Conservation (phyloP, 192 early-diverging fungal genomes). For the Phlyctochytrium arcticum region DNA sequence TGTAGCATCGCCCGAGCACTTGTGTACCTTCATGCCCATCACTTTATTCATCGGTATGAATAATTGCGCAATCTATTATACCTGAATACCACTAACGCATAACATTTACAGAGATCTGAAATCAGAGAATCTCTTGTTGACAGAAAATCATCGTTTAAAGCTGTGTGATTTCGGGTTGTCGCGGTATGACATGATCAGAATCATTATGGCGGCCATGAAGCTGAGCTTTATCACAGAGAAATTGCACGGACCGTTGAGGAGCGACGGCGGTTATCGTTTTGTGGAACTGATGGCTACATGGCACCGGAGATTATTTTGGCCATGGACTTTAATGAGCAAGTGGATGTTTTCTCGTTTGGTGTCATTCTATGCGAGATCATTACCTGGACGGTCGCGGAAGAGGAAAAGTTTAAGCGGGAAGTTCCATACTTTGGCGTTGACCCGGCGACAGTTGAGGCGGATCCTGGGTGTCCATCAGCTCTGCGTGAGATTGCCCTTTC, state of each 20-base stretch:
- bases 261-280: slow-evolving; percentile 30
- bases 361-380: slow-evolving; percentile 42
- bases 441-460: neutral
- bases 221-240: slow-evolving; percentile 4
- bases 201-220: too few relatives aligned
- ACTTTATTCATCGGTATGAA: slow-evolving; percentile 39
- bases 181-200: slow-evolving; percentile 4
- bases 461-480: slow-evolving; percentile 9
- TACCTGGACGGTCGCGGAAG: slow-evolving; percentile 11
- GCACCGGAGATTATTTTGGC: slow-evolving; percentile 47
- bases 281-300: slow-evolving; percentile 47
- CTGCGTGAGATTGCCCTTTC: slow-evolving; percentile 29
- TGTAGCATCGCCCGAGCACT: slow-evolving; percentile 36
- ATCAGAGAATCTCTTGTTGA: slow-evolving; percentile 39
- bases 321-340: slow-evolving; percentile 33
- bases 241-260: slow-evolving; percentile 24
- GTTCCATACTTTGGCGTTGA: slow-evolving; percentile 26
- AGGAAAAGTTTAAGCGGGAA: slow-evolving; percentile 6
- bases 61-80: too few relatives aligned
- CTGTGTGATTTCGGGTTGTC: slow-evolving; percentile 46
- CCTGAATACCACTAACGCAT: too few relatives aligned
- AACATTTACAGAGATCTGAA: slow-evolving; percentile 35
- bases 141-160: slow-evolving; percentile 42
- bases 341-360: slow-evolving; percentile 45
- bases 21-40: slow-evolving; percentile 39